Evolutionary conservation across 2,329 filamentous ascomycete genomes (phyloP).

Genomic region (Diaporthe nobilis): DNA sequence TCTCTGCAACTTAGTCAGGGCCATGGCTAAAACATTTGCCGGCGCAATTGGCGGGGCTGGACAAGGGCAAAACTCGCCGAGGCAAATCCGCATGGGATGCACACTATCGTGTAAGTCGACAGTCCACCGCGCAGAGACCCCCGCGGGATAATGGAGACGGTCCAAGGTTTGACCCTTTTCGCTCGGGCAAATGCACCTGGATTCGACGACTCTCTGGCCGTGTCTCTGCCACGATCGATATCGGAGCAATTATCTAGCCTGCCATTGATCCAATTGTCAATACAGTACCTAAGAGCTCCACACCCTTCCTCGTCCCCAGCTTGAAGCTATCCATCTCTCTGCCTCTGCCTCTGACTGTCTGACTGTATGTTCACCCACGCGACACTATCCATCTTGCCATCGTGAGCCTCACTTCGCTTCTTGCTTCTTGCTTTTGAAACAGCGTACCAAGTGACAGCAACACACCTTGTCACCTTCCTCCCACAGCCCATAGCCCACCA

Average conservation of each 20-base stretch:
- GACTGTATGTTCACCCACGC: not conserved
- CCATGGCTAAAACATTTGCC: not conserved
- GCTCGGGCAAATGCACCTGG: conserved; percentile 25
- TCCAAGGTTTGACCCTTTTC: conserved; percentile 14
- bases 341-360: not conserved
- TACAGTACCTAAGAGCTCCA: conserved; percentile 20
- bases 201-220: not conserved
- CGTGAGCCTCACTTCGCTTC: conserved; percentile 22
- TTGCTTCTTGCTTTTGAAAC: not conserved
- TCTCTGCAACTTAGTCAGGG: not conserved
- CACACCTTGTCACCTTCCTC: not conserved
- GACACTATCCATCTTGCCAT: not conserved
- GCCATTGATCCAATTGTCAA: conserved; percentile 14
- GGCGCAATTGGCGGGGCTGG: not conserved
- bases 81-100: not conserved
- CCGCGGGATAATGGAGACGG: conserved; percentile 40
- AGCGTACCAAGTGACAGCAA: not conserved
- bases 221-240: conserved; percentile 38
- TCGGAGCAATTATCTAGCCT: conserved; percentile 37
- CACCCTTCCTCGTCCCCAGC: not conserved
- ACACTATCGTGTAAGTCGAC: conserved; percentile 35
- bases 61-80: conserved; percentile 9
- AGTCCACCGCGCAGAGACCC: conserved; percentile 23
- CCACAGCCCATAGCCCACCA: not conserved
- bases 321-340: conserved; percentile 30